Evolutionary conservation across 202 grass and related monocot genomes (phyloP).

Genomic region (Cymbopogon flexuosus): DNA sequence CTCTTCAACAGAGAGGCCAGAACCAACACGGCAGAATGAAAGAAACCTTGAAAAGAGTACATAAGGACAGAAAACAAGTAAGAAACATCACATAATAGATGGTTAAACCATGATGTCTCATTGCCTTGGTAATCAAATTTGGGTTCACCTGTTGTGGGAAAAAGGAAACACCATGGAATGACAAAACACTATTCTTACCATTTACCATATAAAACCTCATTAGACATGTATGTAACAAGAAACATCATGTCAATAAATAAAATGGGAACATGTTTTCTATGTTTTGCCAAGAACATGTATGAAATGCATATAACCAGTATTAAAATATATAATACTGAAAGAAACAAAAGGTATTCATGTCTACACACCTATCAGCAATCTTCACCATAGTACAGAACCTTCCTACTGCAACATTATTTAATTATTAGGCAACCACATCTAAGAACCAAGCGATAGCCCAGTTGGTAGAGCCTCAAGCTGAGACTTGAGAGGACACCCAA

Average conservation of each 20-base stretch:
- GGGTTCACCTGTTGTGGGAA: neutral
- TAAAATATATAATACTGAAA: too few relatives aligned
- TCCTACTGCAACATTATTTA: too few relatives aligned
- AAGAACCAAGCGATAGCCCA: neutral
- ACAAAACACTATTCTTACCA: neutral
- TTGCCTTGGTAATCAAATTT: neutral
- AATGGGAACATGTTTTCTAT: neutral
- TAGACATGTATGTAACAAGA: neutral
- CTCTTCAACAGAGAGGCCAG: conserved; percentile 76
- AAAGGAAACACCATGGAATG: conserved; percentile 15
- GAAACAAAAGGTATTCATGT: too few relatives aligned
- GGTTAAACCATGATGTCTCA: neutral
- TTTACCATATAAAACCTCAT: neutral
- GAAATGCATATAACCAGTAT: neutral
- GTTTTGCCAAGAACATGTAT: neutral
- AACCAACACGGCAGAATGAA: conserved; percentile 89
- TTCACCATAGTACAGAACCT: too few relatives aligned
- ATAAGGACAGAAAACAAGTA: conserved; percentile 31
- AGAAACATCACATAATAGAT: neutral
- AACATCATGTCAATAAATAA: neutral
- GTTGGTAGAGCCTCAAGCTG: neutral
- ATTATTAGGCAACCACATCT: too few relatives aligned
- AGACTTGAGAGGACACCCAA: neutral
- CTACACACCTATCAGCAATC: too few relatives aligned
- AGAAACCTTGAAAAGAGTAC: conserved; percentile 62